Base-by-base conservation (phyloP, 768 basidiomycete genomes). In the Boletus bicolor region DNA sequence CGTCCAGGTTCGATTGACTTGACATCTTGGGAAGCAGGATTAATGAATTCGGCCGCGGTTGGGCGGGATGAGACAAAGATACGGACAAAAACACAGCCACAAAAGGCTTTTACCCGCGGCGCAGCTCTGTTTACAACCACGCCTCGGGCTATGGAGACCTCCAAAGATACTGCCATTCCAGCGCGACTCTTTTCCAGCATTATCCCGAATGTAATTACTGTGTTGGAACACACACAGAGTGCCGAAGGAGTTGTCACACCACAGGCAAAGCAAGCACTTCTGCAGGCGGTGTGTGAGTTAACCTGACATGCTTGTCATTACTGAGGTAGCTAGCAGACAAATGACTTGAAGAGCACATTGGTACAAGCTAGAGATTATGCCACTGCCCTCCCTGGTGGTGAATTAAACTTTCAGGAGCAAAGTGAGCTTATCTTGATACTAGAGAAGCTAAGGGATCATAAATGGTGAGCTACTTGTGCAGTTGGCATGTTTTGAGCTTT, bases 371-470 rank as follows among this genome's bases (percentile, higher is more conserved):
- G 81, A 63, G 81, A 85, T 9, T 70, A 82, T 43, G 84, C 86
- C 0, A 63, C 62, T 9, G 71, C 73, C 44, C 73, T 92, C 7
- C 85, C 88, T 0, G 90, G 90, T 3, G 89, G 89, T 8, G 89
- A 91, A 65, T 73, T 91, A 52, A 71, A 77, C 44, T 77, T 83
- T 39, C 75, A 81, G 39, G 86, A 90, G 49, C 90, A 92, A 62
- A 82, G 85, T 57, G 81, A 87, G 44, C 77, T 91, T 6, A 85
- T 91, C 44, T 68, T 71, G 35, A 86, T 90, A 83, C 73, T 92
- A 11, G 82, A 86, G 63, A 75, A 72, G 19, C 60, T 91, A 54
- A 78, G 79, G 54, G 80, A 84, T 57, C 79, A 83, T 47, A 91
- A 88, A 73, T 41, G 42, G 61, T 65, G 14, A 19, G 17, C 4